Base-by-base conservation (phyloP, 306 rosid species). In the Senna tora region DNA sequence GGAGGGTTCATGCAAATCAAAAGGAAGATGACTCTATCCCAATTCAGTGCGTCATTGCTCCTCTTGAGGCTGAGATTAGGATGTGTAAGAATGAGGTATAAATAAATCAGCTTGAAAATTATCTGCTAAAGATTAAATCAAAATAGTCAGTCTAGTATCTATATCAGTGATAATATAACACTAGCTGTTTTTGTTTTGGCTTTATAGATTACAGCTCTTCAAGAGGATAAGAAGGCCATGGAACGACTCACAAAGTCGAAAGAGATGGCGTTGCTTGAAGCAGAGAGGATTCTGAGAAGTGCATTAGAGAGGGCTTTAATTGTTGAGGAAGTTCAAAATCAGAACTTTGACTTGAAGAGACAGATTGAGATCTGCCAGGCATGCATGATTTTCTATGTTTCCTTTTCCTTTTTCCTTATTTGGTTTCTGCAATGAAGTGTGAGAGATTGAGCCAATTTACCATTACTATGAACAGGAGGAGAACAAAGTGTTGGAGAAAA, bases 281-380 rank as follows among this genome's bases (percentile, higher is more conserved):
- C 96, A 46, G 94, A 93, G 78, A 89, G 80, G 80, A 93, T 89
- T 69, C 39, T 93, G 80, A 57, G 64, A 64, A 85, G 86, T 65
- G 92, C 97, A 20, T 74, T 90, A 5, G 98, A 90, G 76, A 88
- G 87, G 73, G 96, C 96, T 70, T 83, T 86, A 59, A 83, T 87
- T 43, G 93, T 93, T 70, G 98, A 90, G 79, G 92, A 93, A 81
- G 96, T 93, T 82, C 97, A 89, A 73, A 93, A 93, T 65, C 90
- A 84, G 49, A 90, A 93, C 82, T 76, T 71, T 7, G 96, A 93
- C 69, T 72, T 90, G 77, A 90, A 76, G 87, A 88, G 98, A 85
- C 97, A 90, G 84, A 93, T 93, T 78, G 97, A 90, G 75, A 93
- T 93, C 19, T 90, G 88, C 78, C 93, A 85, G 93, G 98, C 79